Evolutionary conservation across 2,329 filamentous ascomycete genomes (phyloP), one percentile per base, ranked within the genome.

Genomic region (Pseudogymnoascus sp.): DNA sequence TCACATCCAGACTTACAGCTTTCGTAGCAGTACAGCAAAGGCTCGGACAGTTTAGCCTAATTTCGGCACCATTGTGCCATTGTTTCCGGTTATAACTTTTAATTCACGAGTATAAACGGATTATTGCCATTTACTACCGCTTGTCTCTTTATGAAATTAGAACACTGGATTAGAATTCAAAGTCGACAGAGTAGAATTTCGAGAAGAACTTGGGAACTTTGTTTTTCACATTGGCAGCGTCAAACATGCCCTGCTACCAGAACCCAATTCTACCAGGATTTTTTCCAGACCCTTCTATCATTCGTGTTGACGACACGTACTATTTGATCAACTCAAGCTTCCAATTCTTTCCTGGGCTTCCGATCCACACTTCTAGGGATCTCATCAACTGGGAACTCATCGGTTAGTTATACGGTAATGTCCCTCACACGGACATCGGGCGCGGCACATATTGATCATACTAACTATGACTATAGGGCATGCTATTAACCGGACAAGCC

Each of bases 261-360:
- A 71, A 73, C 37, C 72, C 73, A 7, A 70, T 74, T 38, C 64
- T 73, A n/a, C 69, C 72, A 7, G 73, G 72, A 5, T 75, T 72
- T 63, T 64, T 69, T 3, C 71, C 73, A 9, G 73, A 75, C 43
- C 71, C 72, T 1, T 73, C 72, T 5, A 63, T 70, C 14, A 64
- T 71, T 3, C 65, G 67, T 6, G 68, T 74, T 7, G 66, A 71
- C 31, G 71, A 68, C 4, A 71, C 67, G 0, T 74, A 69, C 65
- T 74, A 70, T 62, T 68, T 72, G 41, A 80, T 84, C 64, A 83
- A 83, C 68, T 82, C 84, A 2, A 81, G 82, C 7, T 84, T 85
- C 66, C 85, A 85, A 68, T 79, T 84, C 9, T 86, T 85, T 66
- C 77, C 84, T 0, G 83, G 84, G 25, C 73, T 78, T 0, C 79